These are phyloP conservation scores for Cokeromyces recurvatus DNA, from an alignment of 371 early-diverging fungal genomes.

Conservation along the genomic window DNA sequence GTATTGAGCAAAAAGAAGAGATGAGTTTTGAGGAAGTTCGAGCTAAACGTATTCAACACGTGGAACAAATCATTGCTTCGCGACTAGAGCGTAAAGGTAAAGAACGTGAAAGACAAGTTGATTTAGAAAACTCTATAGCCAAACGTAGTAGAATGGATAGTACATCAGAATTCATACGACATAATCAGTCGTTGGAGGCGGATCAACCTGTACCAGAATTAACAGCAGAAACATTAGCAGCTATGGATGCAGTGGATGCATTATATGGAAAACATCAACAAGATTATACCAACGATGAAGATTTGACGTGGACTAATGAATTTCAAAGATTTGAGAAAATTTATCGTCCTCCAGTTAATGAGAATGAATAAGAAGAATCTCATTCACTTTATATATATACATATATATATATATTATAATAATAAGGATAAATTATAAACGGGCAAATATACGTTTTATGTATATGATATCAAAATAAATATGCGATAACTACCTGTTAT, in stretches of 20 bases:
- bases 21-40: conserved; percentile 20
- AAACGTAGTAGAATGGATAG: too few species aligned
- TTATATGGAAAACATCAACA: too few species aligned
- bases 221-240: conserved; percentile 19
- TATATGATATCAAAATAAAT: too few species aligned
- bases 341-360: neutral
- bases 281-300: conserved; percentile 4
- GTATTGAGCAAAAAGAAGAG: neutral
- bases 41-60: neutral
- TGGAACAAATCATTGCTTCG: neutral
- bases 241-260: conserved; percentile 7
- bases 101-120: too few species aligned
- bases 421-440: too few species aligned
- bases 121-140: too few species aligned
- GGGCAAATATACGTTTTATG: too few species aligned
- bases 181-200: neutral
- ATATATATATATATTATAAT: too few species aligned
- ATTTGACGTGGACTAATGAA: conserved; percentile 2
- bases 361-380: conserved; percentile 2
- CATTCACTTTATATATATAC: too few species aligned
- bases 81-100: too few species aligned
- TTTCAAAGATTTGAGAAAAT: neutral
- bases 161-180: neutral
- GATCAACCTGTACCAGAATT: neutral
- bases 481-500: too few species aligned